Base-by-base conservation (phyloP, 352 stramenopile genomes). In the Phytopythium mirpurense region DNA sequence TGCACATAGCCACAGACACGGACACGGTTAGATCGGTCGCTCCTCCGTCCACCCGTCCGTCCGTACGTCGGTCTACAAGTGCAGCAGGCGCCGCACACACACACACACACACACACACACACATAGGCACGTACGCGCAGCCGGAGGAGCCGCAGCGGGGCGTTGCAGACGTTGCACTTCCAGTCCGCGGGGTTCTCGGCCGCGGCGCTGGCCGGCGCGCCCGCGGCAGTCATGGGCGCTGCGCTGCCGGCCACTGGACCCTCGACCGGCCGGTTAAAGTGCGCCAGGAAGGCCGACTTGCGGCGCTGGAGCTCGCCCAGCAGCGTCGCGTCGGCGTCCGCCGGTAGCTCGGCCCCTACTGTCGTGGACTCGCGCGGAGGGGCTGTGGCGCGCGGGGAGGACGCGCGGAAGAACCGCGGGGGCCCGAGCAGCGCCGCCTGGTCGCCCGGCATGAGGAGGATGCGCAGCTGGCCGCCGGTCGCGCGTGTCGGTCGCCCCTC, bases 111-210 rank as follows among this genome's bases (percentile, higher is more conserved):
- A n/a, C n/a, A n/a, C n/a, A n/a, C n/a, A n/a, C n/a, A n/a, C n/a
- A n/a, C n/a, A n/a, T n/a, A n/a, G n/a, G n/a, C n/a, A 77, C 73
- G 47, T 42, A 86, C 75, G 23, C 76, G 73, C 16, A 83, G 49
- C 7, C 73, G 73, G 29, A 82, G 59, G 1, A 85, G 62, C 2
- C 72, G 69, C 23, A 87, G 60, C 12, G 73, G 57, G 0, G 38
- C 69, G 55, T 87, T 87, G 69, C 76, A 87, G 32, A 87, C 73
- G 53, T 87, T 70, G 60, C 76, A 87, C 49, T 85, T 87, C 18
- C 67, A 79, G 35, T 85, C 70, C 0, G 65, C 35, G 14, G 35
- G 44, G 37, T 46, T 57, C 7, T 56, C 59, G 16, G 57, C 43
- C 18, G 38, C 52, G 18, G 63, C 42, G 3, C 45, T 21, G 1